Evolutionary conservation across 1,139 yeast species (phyloP), one percentile per base, ranked within the genome.

Genomic region (Pneumocystis canis): DNA sequence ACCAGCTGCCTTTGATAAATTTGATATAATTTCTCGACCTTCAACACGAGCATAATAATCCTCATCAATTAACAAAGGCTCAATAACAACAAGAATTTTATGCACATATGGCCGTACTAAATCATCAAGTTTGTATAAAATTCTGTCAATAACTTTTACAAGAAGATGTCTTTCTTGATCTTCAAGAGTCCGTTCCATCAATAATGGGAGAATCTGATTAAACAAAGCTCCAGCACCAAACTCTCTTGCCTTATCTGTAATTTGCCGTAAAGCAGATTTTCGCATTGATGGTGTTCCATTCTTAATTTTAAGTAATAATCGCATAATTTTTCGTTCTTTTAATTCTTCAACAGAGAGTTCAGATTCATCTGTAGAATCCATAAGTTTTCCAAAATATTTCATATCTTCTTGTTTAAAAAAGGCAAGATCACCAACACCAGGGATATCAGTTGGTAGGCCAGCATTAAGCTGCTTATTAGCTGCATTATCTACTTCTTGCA

Each of bases 111-210:
- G 96, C 57, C 85, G 77, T 0, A 88, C 80, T 62, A 79, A 71
- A 58, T 80, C 85, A 58, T 84, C 89, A 25, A 89, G 75, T 67
- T 80, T 84, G 71, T 79, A 81, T 20, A 90, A 72, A 0, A 88
- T 77, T 58, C 96, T 77, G 47, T 86, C 89, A 16, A 87, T 75
- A 9, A 87, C 80, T 71, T 89, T 90, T 14, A 89, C 87, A 64
- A 90, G 75, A 18, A 88, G 73, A 73, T 89, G 96, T 37, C 96
- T 78, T 71, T 90, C 97, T 68, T 84, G 89, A 62, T 87, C 94
- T 67, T 85, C 94, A 56, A 89, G 75, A 7, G 81, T 74, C 31
- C 84, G 84, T 67, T 89, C 96, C 71, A 86, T 76, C 53, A 90
- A 74, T 20, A 90, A 73, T 0, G 96, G 96, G 18, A 90, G 75